Conservation (phyloP, 306 rosid genomes). For the Begonia masoniana region DNA sequence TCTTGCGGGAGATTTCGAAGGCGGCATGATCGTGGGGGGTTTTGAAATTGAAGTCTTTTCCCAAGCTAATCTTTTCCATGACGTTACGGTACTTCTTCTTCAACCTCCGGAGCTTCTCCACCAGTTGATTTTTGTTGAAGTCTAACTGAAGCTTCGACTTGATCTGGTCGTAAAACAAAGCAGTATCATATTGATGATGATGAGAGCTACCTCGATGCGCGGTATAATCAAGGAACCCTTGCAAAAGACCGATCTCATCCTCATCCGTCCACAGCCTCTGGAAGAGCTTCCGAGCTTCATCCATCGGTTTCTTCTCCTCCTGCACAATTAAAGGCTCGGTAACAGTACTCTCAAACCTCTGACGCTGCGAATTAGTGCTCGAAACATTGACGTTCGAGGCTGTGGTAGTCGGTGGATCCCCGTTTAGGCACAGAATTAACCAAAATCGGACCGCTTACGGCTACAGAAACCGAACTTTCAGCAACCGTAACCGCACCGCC, state of each 20-base stretch:
- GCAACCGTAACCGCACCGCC: slow-evolving; percentile 10
- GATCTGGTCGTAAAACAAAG: slow-evolving; percentile 47
- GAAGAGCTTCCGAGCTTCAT: slow-evolving; percentile 25
- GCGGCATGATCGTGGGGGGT: slow-evolving; percentile 55
- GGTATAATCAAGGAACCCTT: slow-evolving; percentile 38
- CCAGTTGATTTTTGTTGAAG: slow-evolving; percentile 54
- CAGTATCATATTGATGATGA: slow-evolving; percentile 29
- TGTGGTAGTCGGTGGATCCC: slow-evolving; percentile 1
- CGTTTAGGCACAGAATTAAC: not conserved
- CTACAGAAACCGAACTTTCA: slow-evolving; percentile 6
- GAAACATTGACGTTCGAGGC: slow-evolving; percentile 2
- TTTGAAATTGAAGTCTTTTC: slow-evolving; percentile 44
- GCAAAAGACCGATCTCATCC: slow-evolving; percentile 50
- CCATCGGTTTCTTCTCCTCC: slow-evolving; percentile 33
- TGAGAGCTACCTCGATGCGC: slow-evolving; percentile 13
- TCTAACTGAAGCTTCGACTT: slow-evolving; percentile 37
- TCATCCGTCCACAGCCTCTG: slow-evolving; percentile 55
- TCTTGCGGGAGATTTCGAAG: slow-evolving; percentile 72
- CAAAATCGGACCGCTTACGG: not conserved
- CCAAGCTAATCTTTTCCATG: slow-evolving; percentile 29
- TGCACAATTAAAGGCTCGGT: slow-evolving; percentile 10
- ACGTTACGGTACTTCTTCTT: slow-evolving; percentile 63
- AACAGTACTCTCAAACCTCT: slow-evolving; percentile 4
- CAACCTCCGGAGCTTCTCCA: slow-evolving; percentile 59
- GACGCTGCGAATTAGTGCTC: slow-evolving; percentile 13